A percentile compares a stretch with the other conserved stretches of the same genome.
Conservation (phyloP, 1,284 basidiomycete species). For the Phlebopus sp. region DNA sequence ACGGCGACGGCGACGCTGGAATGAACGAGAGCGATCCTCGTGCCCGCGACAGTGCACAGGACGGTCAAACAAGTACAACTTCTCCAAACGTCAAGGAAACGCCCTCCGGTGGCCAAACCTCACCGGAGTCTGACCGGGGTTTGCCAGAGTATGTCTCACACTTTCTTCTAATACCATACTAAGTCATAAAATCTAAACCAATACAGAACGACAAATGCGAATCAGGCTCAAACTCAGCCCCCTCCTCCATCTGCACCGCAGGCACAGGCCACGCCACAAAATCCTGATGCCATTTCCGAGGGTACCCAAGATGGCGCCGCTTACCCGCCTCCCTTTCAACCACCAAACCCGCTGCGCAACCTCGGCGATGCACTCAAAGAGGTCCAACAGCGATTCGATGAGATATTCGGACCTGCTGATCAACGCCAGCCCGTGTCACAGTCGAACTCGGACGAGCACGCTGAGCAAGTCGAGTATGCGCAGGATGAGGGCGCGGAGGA, state of each 20-base stretch:
- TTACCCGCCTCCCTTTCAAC: conserved; percentile 34
- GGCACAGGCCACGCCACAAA: conserved; percentile 11
- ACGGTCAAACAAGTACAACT: conserved; percentile 19
- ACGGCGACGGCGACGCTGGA: conserved; percentile 32
- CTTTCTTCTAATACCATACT: conserved; percentile 1
- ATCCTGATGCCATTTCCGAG: conserved; percentile 37
- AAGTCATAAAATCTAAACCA: not conserved
- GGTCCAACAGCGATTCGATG: conserved; percentile 81
- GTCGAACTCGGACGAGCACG: conserved; percentile 19
- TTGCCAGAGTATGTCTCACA: conserved; percentile 31
- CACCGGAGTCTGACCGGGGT: conserved; percentile 14
- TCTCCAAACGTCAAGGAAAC: conserved; percentile 15
- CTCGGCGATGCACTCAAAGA: conserved; percentile 87
- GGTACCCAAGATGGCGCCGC: conserved; percentile 47
- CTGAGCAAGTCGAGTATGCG: conserved; percentile 80
- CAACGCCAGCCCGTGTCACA: conserved; percentile 16
- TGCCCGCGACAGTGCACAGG: conserved; percentile 17
- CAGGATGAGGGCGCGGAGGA: conserved; percentile 53
- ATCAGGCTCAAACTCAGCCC: conserved; percentile 8
- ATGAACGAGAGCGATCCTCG: conserved; percentile 19
- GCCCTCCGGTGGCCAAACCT: conserved; percentile 25
- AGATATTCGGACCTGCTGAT: conserved; percentile 66
- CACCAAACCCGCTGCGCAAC: conserved; percentile 69
- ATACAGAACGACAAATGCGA: conserved; percentile 10
- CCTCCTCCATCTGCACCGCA: conserved; percentile 23